phyloP scores from a whole-genome alignment of 495 filamentous ascomycete genomes.

The Tuber aestivum region DNA sequence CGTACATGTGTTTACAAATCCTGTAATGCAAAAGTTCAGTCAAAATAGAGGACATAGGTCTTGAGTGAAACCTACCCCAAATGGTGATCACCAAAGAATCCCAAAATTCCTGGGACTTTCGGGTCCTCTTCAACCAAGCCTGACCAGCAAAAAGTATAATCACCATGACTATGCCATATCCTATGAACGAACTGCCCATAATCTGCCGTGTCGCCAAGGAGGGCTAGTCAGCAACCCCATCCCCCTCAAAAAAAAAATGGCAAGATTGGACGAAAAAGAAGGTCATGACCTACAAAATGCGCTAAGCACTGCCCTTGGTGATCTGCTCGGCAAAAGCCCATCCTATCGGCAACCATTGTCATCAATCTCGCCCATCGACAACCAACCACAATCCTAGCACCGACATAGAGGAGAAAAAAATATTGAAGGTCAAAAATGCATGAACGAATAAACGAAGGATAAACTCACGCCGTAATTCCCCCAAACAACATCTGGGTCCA shows the following conservation, averaged over 20 bases:
- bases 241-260: neutral
- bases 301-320: constrained; percentile 90
- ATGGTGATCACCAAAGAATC: constrained; percentile 83
- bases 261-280: neutral
- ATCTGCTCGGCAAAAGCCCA: constrained; percentile 91
- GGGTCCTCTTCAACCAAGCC: constrained; percentile 73
- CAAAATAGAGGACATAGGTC: neutral
- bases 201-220: constrained; percentile 47
- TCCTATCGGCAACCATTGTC: constrained; percentile 23
- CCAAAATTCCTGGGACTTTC: constrained; percentile 93
- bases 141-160: constrained; percentile 85
- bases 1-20: constrained; percentile 75
- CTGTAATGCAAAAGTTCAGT: constrained; percentile 6
- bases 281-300: constrained; percentile 58
- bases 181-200: constrained; percentile 96
- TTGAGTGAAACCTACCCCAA: constrained; percentile 56
- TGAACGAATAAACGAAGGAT: no score
- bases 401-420: neutral
- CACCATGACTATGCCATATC: constrained; percentile 80
- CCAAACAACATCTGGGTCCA: constrained; percentile 98
- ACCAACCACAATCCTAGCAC: neutral
- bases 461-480: constrained; percentile 65
- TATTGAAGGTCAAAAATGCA: no score
- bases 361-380: neutral
- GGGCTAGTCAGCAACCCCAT: constrained; percentile 4